Percentiles rank a stretch among this genome's conserved stretches.
Conservation (phyloP, 768 basidiomycete genomes). For the Serendipita indica region DNA sequence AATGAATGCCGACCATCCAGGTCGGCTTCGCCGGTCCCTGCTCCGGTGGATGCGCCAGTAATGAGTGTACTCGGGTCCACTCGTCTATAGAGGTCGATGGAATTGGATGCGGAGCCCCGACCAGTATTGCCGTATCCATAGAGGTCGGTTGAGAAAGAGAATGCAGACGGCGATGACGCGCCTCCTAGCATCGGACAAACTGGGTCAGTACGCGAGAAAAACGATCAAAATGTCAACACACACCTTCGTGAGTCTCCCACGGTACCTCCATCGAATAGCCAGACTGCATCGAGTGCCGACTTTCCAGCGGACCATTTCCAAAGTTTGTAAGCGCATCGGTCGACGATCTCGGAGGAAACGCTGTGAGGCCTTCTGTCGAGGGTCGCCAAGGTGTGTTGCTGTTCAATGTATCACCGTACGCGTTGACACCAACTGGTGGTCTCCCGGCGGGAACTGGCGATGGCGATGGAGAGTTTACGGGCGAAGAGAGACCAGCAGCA, state of each 20-base stretch:
- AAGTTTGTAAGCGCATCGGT: neutral
- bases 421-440: neutral
- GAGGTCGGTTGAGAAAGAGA: constrained; percentile 7
- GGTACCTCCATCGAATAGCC: constrained; percentile 6
- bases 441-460: neutral
- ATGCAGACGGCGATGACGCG: constrained; percentile 2
- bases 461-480: neutral
- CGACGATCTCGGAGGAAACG: neutral
- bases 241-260: constrained; percentile 1
- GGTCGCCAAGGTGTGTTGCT: neutral
- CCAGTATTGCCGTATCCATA: constrained; percentile 1
- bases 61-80: neutral
- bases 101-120: neutral
- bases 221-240: neutral
- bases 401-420: neutral
- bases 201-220: neutral
- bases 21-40: neutral
- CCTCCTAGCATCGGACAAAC: neutral
- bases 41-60: neutral
- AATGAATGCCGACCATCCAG: constrained; percentile 4
- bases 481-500: neutral
- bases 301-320: neutral
- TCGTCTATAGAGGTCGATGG: neutral
- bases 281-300: neutral
- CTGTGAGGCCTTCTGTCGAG: neutral